phyloP scores from a whole-genome alignment of 2,329 filamentous ascomycete species.

The Paracorniculantispora psalliotae region DNA sequence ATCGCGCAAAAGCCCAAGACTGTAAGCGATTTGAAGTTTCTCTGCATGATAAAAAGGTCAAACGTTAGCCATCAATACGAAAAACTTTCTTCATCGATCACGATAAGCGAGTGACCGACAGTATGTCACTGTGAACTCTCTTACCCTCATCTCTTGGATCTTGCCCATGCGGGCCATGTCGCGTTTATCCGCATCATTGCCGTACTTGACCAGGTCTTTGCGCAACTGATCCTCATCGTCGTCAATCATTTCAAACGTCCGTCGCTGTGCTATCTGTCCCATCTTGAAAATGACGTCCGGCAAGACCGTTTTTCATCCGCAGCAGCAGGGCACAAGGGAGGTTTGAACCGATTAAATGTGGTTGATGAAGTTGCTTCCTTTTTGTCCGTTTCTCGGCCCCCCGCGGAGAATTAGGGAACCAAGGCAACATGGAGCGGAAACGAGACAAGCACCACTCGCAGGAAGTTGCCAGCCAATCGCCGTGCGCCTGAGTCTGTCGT shows the following conservation, averaged over 20 bases:
- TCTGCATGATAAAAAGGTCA: conserved; percentile 80
- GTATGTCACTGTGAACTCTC: conserved; percentile 30
- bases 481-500: too few species aligned
- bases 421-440: too few species aligned
- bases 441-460: too few species aligned
- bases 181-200: conserved; percentile 29
- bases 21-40: conserved; percentile 46
- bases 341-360: too few species aligned
- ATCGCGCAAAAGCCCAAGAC: conserved; percentile 53
- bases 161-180: conserved; percentile 48
- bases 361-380: too few species aligned
- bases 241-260: conserved; percentile 16
- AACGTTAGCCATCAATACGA: conserved; percentile 56
- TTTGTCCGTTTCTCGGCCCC: too few species aligned
- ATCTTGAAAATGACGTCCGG: neutral
- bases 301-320: neutral
- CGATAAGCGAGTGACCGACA: conserved; percentile 61
- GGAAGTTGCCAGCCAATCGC: too few species aligned
- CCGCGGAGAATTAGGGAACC: too few species aligned
- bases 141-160: conserved; percentile 42
- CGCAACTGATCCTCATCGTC: conserved; percentile 22
- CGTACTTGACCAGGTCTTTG: conserved; percentile 6
- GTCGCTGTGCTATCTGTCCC: neutral
- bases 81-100: conserved; percentile 74
- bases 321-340: neutral